These are phyloP conservation scores for Ogataea zsoltii DNA, from an alignment of 805 yeast species.

Conservation along the genomic window DNA sequence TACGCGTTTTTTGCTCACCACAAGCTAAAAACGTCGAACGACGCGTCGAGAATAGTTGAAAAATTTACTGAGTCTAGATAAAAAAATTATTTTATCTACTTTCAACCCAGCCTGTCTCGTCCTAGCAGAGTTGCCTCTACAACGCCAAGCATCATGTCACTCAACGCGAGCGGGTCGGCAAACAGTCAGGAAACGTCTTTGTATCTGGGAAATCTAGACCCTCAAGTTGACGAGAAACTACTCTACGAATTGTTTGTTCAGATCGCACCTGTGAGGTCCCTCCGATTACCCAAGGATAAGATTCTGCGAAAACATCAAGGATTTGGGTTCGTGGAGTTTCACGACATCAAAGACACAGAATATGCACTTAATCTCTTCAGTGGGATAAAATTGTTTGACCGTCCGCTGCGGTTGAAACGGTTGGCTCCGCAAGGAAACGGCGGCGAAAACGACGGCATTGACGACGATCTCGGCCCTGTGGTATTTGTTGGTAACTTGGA, in stretches of 20 bases:
- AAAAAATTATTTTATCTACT: not conserved
- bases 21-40: not conserved
- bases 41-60: not conserved
- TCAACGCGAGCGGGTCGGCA: not conserved
- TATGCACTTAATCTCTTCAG: conserved; percentile 63
- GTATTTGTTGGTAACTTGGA: conserved; percentile 62
- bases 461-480: conserved; percentile 47
- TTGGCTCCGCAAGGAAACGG: conserved; percentile 25
- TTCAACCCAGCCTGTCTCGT: no score
- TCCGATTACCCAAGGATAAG: conserved; percentile 80
- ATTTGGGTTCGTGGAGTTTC: conserved; percentile 81
- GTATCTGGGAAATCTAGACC: conserved; percentile 82
- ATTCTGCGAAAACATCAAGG: conserved; percentile 75
- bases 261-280: conserved; percentile 71
- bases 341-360: conserved; percentile 58
- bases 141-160: not conserved
- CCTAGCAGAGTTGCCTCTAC: no score
- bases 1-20: not conserved
- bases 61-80: not conserved
- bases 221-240: conserved; percentile 66
- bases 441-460: conserved; percentile 7
- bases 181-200: conserved; percentile 58
- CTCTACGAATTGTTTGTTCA: conserved; percentile 84
- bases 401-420: conserved; percentile 57
- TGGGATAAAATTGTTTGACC: conserved; percentile 63